Conservation (phyloP, 2,329 filamentous ascomycete species). For the Corinectria fuckeliana region DNA sequence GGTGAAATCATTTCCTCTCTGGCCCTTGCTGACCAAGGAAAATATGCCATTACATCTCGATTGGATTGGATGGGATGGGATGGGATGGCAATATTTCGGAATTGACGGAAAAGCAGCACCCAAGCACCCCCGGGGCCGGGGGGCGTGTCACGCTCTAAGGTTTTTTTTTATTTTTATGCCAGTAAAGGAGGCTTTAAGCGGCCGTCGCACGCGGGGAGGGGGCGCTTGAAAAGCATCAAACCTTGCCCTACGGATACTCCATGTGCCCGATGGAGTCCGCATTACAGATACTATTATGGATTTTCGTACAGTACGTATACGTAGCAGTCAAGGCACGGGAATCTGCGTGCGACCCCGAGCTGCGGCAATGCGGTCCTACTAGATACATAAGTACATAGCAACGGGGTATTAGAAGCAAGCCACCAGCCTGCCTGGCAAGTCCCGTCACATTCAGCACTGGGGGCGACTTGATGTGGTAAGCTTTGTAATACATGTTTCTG, state of each 20-base stretch:
- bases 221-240: background rate
- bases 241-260: background rate
- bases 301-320: too few relatives aligned
- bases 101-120: constrained; percentile 18
- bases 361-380: background rate
- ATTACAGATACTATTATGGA: too few relatives aligned
- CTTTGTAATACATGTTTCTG: too few relatives aligned
- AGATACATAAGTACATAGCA: too few relatives aligned
- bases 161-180: background rate
- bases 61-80: constrained; percentile 29
- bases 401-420: too few relatives aligned
- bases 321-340: too few relatives aligned
- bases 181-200: constrained; percentile 31
- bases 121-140: background rate
- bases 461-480: too few relatives aligned
- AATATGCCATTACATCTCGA: too few relatives aligned
- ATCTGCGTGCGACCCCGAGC: background rate
- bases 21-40: constrained; percentile 25
- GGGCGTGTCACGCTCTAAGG: background rate
- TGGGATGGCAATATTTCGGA: constrained; percentile 15
- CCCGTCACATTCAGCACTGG: too few relatives aligned
- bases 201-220: background rate
- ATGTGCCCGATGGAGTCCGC: background rate
- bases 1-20: background rate
- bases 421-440: too few relatives aligned